Conservation (phyloP, 768 basidiomycete genomes). For the Psilocybe subaeruginosa region DNA sequence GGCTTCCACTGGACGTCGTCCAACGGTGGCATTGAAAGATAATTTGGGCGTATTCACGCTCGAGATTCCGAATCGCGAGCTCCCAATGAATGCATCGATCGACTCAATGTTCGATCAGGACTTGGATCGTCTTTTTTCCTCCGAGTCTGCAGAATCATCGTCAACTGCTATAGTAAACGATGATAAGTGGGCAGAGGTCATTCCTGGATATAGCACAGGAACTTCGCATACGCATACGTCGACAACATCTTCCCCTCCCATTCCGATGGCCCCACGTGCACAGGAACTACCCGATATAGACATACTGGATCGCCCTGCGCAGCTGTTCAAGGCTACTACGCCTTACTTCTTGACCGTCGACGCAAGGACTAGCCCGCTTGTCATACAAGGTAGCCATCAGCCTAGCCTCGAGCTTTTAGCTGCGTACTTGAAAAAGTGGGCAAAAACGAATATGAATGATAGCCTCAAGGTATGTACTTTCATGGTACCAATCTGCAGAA, state of each 20-base stretch:
- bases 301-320: constrained; percentile 32
- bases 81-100: constrained; percentile 26
- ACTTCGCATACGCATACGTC: not conserved
- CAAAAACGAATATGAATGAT: constrained; percentile 31
- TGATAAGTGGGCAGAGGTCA: constrained; percentile 36
- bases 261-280: constrained; percentile 7
- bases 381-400: constrained; percentile 41
- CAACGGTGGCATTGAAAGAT: constrained; percentile 30
- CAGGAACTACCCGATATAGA: constrained; percentile 30
- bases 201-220: constrained; percentile 14
- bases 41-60: constrained; percentile 32
- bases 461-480: constrained; percentile 26
- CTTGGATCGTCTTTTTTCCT: constrained; percentile 32
- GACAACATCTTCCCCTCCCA: not conserved
- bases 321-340: constrained; percentile 31
- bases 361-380: constrained; percentile 25
- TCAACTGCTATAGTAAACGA: constrained; percentile 16
- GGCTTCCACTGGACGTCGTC: constrained; percentile 23
- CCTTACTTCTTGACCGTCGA: constrained; percentile 40
- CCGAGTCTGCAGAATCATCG: not conserved
- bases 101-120: constrained; percentile 36
- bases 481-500: not conserved
- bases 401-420: constrained; percentile 36
- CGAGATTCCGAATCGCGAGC: constrained; percentile 33
- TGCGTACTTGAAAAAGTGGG: constrained; percentile 41